phyloP scores from a whole-genome alignment of 116 monocot genomes.

The Thalassia testudinum region DNA sequence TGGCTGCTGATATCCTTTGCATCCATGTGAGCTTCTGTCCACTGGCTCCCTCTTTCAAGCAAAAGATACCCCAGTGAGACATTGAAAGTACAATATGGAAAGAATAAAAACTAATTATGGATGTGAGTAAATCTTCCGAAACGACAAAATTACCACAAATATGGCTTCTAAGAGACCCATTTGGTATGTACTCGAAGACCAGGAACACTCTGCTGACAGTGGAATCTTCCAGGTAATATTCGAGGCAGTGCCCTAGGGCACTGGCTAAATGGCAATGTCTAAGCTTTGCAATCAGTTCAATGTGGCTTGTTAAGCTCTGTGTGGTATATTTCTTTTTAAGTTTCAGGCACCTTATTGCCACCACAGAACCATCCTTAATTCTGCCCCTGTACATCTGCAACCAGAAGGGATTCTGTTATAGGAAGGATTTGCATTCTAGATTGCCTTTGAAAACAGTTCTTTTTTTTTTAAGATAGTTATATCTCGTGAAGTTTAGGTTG shows the following conservation, averaged over 20 bases:
- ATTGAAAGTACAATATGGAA: too few relatives aligned
- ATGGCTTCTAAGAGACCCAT: conserved; percentile 61
- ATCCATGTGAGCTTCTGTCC: conserved; percentile 69
- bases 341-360: conserved; percentile 73
- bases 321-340: conserved; percentile 41
- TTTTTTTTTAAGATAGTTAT: too few relatives aligned
- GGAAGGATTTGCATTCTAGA: too few relatives aligned
- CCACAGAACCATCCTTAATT: conserved; percentile 52
- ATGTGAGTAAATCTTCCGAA: too few relatives aligned
- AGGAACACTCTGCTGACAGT: conserved; percentile 67
- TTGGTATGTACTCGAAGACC: conserved; percentile 56
- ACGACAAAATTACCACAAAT: conserved; percentile 31
- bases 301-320: conserved; percentile 45
- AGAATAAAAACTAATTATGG: too few relatives aligned
- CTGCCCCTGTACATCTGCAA: conserved; percentile 68
- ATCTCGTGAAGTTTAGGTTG: too few relatives aligned
- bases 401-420: too few relatives aligned
- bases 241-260: conserved; percentile 86
- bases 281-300: conserved; percentile 80
- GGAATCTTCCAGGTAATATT: conserved; percentile 64
- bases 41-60: conserved; percentile 19
- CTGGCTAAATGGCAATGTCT: conserved; percentile 82
- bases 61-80: background rate
- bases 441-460: too few relatives aligned
- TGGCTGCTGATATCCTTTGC: conserved; percentile 71